Evolutionary conservation across 2,329 filamentous ascomycete genomes (phyloP), one percentile per base, ranked within the genome.

Genomic region (Camptophora hylomeconis): DNA sequence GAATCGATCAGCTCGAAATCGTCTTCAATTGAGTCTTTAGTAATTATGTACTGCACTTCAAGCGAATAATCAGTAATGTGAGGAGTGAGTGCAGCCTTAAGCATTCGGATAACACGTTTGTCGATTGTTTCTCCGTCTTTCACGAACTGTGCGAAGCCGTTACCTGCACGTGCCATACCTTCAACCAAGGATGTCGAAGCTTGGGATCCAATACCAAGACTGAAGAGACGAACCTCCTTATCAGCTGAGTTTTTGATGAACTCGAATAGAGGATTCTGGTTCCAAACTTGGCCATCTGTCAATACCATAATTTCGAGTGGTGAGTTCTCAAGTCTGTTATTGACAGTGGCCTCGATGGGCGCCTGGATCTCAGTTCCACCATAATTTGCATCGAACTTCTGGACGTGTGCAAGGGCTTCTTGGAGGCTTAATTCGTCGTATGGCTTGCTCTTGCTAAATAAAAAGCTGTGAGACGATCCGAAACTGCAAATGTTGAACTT

Each of bases 51-150:
- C 30, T 71, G 67, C 36, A 81, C 53, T 42, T 77, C 70, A 2
- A 82, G 53, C 0, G 58, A 62, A 44, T 75, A 80, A 44, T 80
- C 66, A 10, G 54, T 63, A 24, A 80, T 58, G 37, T 81, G 75
- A 0, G 75, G 74, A 2, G 67, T 71, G 12, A 83, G 51, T 0
- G 75, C 71, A 0, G 69, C 77, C 45, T 79, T 80, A 32, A 84
- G 57, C 78, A 84, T 83, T 2, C 78, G 66, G 2, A 83, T 63
- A 1, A 82, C 64, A 46, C 78, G 79, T 38, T 57, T 67, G 41
- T 78, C 71, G 52, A 81, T 69, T 44, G 74, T 71, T 47, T 83
- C 78, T 2, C 65, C 55, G 5, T 69, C 53, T 2, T 58, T 60
- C 0, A 82, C 75, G 0, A 65, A 60, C 47, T 83, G 77, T 1